Conservation (phyloP, 2,329 filamentous ascomycete species). For the Stemphylium beticola region DNA sequence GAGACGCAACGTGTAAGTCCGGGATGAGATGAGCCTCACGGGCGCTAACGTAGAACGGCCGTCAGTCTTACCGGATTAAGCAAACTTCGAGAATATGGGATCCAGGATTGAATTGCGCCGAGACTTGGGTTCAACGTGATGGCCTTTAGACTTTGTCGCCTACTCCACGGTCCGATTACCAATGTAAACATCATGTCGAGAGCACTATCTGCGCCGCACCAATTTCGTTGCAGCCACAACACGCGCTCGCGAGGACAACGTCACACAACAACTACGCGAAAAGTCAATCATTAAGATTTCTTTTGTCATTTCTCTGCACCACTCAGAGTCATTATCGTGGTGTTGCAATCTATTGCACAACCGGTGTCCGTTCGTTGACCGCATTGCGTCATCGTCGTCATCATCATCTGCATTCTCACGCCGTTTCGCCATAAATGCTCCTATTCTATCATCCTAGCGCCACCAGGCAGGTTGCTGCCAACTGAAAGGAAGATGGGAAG, state of each 20-base stretch:
- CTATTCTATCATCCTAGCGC: constrained; percentile 42
- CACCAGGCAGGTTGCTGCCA: constrained; percentile 32
- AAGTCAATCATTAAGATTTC: constrained; percentile 20
- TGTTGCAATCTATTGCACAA: constrained; percentile 40
- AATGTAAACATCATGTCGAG: neutral
- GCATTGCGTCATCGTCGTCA: constrained; percentile 28
- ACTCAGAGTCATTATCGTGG: constrained; percentile 42
- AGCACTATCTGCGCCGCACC: neutral
- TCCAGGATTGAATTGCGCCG: neutral
- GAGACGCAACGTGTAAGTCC: constrained; percentile 41
- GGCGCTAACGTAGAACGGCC: constrained; percentile 35
- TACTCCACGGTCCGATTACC: neutral
- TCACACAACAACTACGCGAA: neutral
- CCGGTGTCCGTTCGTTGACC: constrained; percentile 31
- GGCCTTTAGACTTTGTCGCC: neutral
- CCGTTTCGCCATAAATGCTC: constrained; percentile 30
- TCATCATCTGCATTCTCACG: constrained; percentile 30
- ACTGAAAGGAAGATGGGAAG: constrained; percentile 38
- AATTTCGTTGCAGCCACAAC: neutral
- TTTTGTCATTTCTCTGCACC: constrained; percentile 40
- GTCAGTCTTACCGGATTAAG: constrained; percentile 10
- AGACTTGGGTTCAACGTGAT: neutral
- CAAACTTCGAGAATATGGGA: constrained; percentile 6
- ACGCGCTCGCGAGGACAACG: neutral
- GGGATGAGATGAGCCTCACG: constrained; percentile 31